These are phyloP conservation scores for Neofusicoccum kwambonambiense DNA, from an alignment of 2,329 filamentous ascomycete species.

Conservation along the genomic window DNA sequence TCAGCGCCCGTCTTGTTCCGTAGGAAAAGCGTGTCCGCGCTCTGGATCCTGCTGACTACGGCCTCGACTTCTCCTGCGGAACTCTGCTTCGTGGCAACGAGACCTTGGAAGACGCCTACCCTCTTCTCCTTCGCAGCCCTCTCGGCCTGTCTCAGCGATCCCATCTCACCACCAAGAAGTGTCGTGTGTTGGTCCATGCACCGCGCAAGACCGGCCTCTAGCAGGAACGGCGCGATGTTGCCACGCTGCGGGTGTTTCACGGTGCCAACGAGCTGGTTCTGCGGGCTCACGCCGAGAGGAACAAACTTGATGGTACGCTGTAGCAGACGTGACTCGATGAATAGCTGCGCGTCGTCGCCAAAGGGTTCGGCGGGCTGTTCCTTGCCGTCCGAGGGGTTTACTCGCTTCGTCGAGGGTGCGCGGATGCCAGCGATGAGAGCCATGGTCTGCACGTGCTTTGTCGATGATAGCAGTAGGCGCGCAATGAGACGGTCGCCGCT, in stretches of 20 bases:
- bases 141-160: conserved; percentile 78
- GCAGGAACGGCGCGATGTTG: conserved; percentile 87
- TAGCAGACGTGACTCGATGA: conserved; percentile 80
- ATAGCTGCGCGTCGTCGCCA: conserved; percentile 83
- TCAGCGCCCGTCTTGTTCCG: conserved; percentile 81
- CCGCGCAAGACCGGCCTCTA: conserved; percentile 83
- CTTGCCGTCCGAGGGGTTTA: conserved; percentile 72
- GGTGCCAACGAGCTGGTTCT: conserved; percentile 85
- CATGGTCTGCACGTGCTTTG: conserved; percentile 85
- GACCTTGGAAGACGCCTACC: conserved; percentile 77
- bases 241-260: conserved; percentile 80
- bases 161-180: conserved; percentile 86
- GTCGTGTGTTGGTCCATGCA: conserved; percentile 97
- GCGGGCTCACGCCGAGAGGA: conserved; percentile 82
- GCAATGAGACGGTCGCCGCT: conserved; percentile 88
- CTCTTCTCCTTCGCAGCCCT: conserved; percentile 76
- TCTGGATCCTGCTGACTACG: conserved; percentile 79
- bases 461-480: conserved; percentile 74
- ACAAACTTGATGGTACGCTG: conserved; percentile 82
- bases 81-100: conserved; percentile 64
- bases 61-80: conserved; percentile 70
- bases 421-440: conserved; percentile 86
- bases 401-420: conserved; percentile 83
- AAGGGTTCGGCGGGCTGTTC: conserved; percentile 84
- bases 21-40: conserved; percentile 84